A percentile compares a stretch with the other conserved stretches of the same genome.
Evolutionary conservation across 2,329 filamentous ascomycete species (phyloP).

Genomic region (Epichloe gansuensis): DNA sequence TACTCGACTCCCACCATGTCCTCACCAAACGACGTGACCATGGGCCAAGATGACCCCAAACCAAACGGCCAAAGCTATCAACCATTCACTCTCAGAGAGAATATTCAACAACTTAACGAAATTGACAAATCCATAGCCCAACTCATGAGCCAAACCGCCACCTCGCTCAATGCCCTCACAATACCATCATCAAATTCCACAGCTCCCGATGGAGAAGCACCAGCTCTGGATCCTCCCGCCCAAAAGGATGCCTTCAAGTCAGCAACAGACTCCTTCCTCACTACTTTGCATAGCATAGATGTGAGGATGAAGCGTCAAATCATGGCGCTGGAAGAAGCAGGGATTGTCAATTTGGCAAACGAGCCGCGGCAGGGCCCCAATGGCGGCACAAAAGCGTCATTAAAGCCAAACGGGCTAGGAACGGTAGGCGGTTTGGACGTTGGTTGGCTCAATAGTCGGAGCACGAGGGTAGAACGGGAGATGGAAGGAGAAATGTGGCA

Average conservation of each 20-base stretch:
- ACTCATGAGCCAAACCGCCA: constrained; percentile 31
- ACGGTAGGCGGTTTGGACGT: constrained; percentile 58
- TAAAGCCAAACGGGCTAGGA: constrained; percentile 42
- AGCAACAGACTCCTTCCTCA: constrained; percentile 55
- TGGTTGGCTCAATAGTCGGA: constrained; percentile 79
- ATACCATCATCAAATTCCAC: constrained; percentile 13
- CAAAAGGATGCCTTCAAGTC: constrained; percentile 44
- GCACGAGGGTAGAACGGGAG: constrained; percentile 65
- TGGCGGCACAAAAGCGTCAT: constrained; percentile 26
- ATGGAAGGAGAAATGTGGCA: constrained; percentile 74
- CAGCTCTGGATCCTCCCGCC: constrained; percentile 29
- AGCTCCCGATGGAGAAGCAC: constrained; percentile 8
- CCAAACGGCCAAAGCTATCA: constrained; percentile 20
- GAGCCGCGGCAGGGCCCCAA: constrained; percentile 20
- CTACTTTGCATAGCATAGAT: constrained; percentile 59
- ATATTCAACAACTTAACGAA: constrained; percentile 65
- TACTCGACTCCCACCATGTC: constrained; percentile 13
- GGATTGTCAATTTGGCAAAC: constrained; percentile 46
- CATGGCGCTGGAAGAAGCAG: constrained; percentile 68
- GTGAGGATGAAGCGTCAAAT: constrained; percentile 55
- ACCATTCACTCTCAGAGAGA: constrained; percentile 61
- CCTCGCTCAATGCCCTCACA: constrained; percentile 32
- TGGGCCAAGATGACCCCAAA: constrained; percentile 13
- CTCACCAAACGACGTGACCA: constrained; percentile 19
- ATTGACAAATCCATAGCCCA: constrained; percentile 51